phyloP scores from a whole-genome alignment of 305 asterid species.

The Fraxinus floribunda region DNA sequence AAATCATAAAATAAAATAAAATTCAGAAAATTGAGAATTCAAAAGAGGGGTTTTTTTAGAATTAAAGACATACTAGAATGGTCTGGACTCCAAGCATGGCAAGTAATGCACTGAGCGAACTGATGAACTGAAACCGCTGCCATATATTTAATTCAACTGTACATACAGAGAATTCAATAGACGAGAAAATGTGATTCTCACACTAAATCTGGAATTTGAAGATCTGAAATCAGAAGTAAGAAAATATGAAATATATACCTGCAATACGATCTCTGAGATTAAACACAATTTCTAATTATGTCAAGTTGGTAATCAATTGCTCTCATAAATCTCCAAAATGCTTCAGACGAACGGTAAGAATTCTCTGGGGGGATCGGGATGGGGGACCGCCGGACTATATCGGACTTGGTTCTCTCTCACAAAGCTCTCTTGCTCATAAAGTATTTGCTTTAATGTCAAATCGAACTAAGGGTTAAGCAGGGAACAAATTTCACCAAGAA shows the following conservation, averaged over 20 bases:
- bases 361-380: background rate
- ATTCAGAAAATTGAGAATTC: background rate
- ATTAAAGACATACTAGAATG: constrained; percentile 50
- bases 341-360: background rate
- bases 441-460: background rate
- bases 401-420: background rate
- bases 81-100: constrained; percentile 98
- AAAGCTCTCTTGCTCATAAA: background rate
- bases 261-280: background rate
- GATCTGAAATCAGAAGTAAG: background rate
- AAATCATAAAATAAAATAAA: background rate
- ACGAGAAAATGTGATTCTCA: background rate
- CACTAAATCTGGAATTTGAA: background rate
- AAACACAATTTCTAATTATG: constrained; percentile 11
- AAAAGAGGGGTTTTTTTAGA: constrained; percentile 18
- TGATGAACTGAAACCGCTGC: constrained; percentile 79
- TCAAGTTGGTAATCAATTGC: constrained; percentile 15
- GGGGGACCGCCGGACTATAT: background rate
- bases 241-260: constrained; percentile 12
- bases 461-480: background rate
- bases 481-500: background rate
- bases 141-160: constrained; percentile 38
- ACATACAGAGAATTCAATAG: background rate
- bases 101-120: constrained; percentile 82
- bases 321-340: constrained; percentile 12